Base-by-base conservation (phyloP, 495 filamentous ascomycete genomes). In the Amniculicola lignicola region DNA sequence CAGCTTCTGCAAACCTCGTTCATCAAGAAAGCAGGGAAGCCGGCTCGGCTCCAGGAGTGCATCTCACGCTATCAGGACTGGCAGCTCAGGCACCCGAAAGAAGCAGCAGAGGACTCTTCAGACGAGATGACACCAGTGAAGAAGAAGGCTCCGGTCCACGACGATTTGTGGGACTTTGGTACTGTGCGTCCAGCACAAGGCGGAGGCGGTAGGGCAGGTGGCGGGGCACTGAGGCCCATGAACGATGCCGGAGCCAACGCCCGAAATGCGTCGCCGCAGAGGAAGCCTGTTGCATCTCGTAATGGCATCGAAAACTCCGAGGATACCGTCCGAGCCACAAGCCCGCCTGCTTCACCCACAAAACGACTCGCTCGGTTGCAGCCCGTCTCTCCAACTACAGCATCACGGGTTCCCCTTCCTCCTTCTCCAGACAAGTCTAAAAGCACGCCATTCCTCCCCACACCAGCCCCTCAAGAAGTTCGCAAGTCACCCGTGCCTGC, bases 101-200 rank as follows among this genome's bases (percentile, higher is more conserved):
- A 89, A 10, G 82, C 85, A 10, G 82, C 87, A 10, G 81, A 85
- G n/a, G n/a, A n/a, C n/a, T 59, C 66, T 3, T 67, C 72, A 14
- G 74, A 79, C 27, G 76, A 81, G 10, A 69, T 75, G 6, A 44
- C 67, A 4, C 51, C 64, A 1, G 55, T 54, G 19, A 52, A 51
- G 36, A 48, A 48, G 24, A 33, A 44, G n/a, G 43, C 43, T n/a
- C 62, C 62, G 19, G 66, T 66, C 4, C 62, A 90, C 44, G 85
- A 90, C 61, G 89, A 95, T 67, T 81, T 95, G 54, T 96, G 91
- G 91, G 91, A 96, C 70, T 96, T 96, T 75, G 90, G 91, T 21
- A 96, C 91, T 1, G 86, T 95, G 41, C 78, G 89, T 37, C 82
- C 90, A 24, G 82, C 79, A 19, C 36, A 38, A 3, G 46, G 35